Percentiles rank a stretch among this genome's conserved stretches.
Conservation (phyloP, 1,284 basidiomycete genomes). For the Malassezia cuniculi region DNA sequence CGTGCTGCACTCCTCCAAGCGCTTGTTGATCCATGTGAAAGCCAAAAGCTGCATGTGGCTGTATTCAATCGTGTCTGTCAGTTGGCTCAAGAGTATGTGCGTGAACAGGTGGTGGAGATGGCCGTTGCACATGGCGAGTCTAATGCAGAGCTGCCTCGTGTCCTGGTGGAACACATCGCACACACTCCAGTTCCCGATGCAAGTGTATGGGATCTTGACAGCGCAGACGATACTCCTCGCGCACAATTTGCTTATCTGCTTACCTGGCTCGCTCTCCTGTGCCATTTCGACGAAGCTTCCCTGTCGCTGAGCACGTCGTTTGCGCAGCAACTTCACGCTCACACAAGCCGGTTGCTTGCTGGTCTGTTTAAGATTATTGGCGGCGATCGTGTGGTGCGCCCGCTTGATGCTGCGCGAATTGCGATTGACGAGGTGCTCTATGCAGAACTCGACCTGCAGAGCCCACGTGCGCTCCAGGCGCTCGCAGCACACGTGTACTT, state of each 20-base stretch:
- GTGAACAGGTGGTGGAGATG: constrained; percentile 29
- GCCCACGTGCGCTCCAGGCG: constrained; percentile 49
- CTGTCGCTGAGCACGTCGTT: constrained; percentile 67
- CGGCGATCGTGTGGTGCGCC: constrained; percentile 45
- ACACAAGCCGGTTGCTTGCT: constrained; percentile 63
- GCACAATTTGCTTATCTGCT: constrained; percentile 52
- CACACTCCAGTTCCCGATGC: no score
- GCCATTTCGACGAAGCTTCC: constrained; percentile 75
- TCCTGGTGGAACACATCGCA: no score
- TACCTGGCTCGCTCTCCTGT: constrained; percentile 76
- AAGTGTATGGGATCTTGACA: no score
- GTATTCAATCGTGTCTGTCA: constrained; percentile 19
- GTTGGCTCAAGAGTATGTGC: constrained; percentile 21
- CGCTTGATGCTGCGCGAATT: constrained; percentile 68
- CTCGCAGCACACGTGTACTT: constrained; percentile 72
- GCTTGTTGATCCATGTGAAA: constrained; percentile 15
- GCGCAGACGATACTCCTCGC: constrained; percentile 7
- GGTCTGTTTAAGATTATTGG: constrained; percentile 59
- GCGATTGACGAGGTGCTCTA: constrained; percentile 71
- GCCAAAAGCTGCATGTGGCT: constrained; percentile 25
- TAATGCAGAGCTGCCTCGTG: no score
- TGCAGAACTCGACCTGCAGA: constrained; percentile 47
- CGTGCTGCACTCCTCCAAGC: constrained; percentile 14
- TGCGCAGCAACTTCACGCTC: constrained; percentile 63
- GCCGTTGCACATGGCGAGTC: no score